Percentiles rank a stretch among this genome's conserved stretches.
phyloP scores from a whole-genome alignment of 371 early-diverging fungal species.

The Spraguea lophii region DNA sequence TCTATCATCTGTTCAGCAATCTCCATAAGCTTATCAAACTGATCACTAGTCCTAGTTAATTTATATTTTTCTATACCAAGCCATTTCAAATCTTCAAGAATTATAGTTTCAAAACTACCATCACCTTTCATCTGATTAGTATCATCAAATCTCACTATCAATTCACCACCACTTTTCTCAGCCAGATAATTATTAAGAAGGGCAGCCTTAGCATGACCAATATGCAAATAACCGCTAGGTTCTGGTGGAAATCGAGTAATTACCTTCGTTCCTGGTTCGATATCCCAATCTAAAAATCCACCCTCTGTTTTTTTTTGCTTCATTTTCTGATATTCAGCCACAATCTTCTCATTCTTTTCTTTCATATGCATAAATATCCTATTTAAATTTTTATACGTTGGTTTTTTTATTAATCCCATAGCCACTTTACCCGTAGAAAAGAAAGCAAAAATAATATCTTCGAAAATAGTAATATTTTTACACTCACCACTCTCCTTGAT shows the following conservation, averaged over 20 bases:
- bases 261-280: slow-evolving; percentile 10
- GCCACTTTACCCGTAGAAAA: too few relatives aligned
- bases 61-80: slow-evolving; percentile 60
- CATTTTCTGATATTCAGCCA: too few relatives aligned
- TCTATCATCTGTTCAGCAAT: slow-evolving; percentile 66
- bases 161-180: slow-evolving; percentile 61
- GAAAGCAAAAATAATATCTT: too few relatives aligned
- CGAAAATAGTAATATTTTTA: too few relatives aligned
- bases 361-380: too few relatives aligned
- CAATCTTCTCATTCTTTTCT: too few relatives aligned
- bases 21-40: slow-evolving; percentile 69
- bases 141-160: slow-evolving; percentile 94
- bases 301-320: too few relatives aligned
- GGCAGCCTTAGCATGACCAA: slow-evolving; percentile 97
- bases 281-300: too few relatives aligned
- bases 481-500: too few relatives aligned
- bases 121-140: slow-evolving; percentile 96
- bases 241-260: slow-evolving; percentile 91
- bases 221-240: slow-evolving; percentile 86
- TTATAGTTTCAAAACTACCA: slow-evolving; percentile 44
- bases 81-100: slow-evolving; percentile 36
- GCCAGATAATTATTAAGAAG: slow-evolving; percentile 92
- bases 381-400: too few relatives aligned
- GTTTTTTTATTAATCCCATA: too few relatives aligned
- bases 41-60: slow-evolving; percentile 73